These are phyloP conservation scores for Solanum okadae DNA, from an alignment of 257 asterid genomes.

Conservation along the genomic window DNA sequence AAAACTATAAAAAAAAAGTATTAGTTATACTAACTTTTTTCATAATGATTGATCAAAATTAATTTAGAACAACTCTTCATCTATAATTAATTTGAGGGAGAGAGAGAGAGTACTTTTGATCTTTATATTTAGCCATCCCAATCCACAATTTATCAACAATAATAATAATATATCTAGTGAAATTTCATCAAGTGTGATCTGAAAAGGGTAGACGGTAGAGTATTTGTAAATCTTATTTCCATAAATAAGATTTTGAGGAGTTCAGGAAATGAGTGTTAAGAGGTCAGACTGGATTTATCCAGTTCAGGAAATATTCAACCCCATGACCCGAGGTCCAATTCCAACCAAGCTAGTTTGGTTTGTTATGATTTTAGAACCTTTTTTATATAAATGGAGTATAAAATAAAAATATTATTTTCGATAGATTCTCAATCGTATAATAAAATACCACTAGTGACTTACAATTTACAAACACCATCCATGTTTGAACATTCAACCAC, in stretches of 20 bases:
- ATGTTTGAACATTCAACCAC: background rate
- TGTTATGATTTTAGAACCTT: rapidly evolving
- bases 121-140: background rate
- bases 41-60: background rate
- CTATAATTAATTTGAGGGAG: background rate
- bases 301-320: background rate
- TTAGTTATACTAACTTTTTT: background rate
- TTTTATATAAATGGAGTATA: too few species aligned
- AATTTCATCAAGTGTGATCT: rapidly evolving
- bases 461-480: too few species aligned
- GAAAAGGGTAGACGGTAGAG: rapidly evolving
- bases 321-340: background rate
- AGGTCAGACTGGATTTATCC: background rate
- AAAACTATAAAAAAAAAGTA: too few species aligned
- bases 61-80: too few species aligned
- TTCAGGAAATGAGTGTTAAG: too few species aligned
- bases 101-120: background rate
- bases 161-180: too few species aligned
- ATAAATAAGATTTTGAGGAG: too few species aligned
- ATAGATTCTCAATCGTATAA: too few species aligned
- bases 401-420: too few species aligned
- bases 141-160: rapidly evolving
- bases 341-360: rapidly evolving
- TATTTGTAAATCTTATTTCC: too few species aligned
- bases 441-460: background rate